Evolutionary conservation across 768 basidiomycete species (phyloP).

Genomic region (Leucocoprinus birnbaumii): DNA sequence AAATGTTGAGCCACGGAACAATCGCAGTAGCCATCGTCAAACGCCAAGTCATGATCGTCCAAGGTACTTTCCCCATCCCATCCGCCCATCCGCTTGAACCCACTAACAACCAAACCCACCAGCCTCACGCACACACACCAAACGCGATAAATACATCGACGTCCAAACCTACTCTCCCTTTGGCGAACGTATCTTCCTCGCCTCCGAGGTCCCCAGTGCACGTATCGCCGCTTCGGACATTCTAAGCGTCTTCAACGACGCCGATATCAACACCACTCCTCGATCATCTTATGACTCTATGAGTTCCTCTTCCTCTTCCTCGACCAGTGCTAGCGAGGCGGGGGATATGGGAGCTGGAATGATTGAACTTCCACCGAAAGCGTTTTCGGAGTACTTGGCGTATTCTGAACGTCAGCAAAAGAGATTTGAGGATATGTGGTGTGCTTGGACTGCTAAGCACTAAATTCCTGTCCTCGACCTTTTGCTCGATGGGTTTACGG

Average conservation of each 20-base stretch:
- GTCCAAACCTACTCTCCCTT: slow-evolving; percentile 66
- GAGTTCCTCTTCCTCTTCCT: too few relatives aligned
- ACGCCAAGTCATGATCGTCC: slow-evolving; percentile 64
- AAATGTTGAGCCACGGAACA: slow-evolving; percentile 50
- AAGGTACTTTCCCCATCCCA: slow-evolving; percentile 39
- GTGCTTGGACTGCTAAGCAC: slow-evolving; percentile 35
- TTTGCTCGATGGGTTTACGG: too few relatives aligned
- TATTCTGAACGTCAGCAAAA: slow-evolving; percentile 49
- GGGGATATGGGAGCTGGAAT: slow-evolving; percentile 33
- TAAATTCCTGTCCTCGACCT: slow-evolving; percentile 7
- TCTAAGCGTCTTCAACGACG: slow-evolving; percentile 50
- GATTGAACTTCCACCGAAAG: slow-evolving; percentile 61
- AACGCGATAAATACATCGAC: slow-evolving; percentile 58
- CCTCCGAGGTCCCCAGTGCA: slow-evolving; percentile 53
- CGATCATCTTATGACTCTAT: too few relatives aligned
- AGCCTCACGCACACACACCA: slow-evolving; percentile 57
- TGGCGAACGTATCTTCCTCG: slow-evolving; percentile 64
- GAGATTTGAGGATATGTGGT: slow-evolving; percentile 60
- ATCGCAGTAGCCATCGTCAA: slow-evolving; percentile 70
- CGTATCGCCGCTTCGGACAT: slow-evolving; percentile 61
- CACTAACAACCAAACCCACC: slow-evolving; percentile 9
- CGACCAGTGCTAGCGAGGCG: too few relatives aligned
- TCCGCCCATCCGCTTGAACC: background rate
- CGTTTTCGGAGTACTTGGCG: slow-evolving; percentile 56
- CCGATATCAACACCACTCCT: too few relatives aligned